A percentile compares a stretch with the other conserved stretches of the same genome.
Evolutionary conservation across 75 land plant genomes (phyloP).

Genomic region (Ceratopteris richardii): DNA sequence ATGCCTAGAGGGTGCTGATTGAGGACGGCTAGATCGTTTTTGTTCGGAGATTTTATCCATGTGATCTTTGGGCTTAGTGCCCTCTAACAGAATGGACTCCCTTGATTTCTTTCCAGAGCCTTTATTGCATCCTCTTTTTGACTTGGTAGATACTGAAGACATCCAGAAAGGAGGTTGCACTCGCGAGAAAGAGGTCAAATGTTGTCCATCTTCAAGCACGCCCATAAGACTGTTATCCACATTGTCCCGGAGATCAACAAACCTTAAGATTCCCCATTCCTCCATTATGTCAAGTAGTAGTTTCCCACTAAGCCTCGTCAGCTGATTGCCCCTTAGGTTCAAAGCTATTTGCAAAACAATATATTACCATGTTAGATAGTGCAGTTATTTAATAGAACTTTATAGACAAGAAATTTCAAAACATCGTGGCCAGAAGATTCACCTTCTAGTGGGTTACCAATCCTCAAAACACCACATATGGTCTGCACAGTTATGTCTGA

Average conservation of each 20-base stretch:
- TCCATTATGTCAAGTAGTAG: conserved; percentile 15
- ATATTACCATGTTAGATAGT: neutral
- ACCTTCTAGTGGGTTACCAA: conserved; percentile 22
- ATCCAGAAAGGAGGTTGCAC: conserved; percentile 2
- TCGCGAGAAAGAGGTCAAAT: conserved; percentile 16
- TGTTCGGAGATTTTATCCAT: neutral
- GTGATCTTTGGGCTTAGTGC: neutral
- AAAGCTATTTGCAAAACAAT: conserved; percentile 6
- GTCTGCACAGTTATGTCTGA: conserved; percentile 13
- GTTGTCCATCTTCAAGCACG: conserved; percentile 14
- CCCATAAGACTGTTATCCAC: conserved; percentile 6
- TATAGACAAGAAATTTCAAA: neutral
- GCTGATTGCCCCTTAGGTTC: conserved; percentile 21
- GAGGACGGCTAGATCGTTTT: neutral
- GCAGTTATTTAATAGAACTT: neutral
- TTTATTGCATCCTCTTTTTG: neutral
- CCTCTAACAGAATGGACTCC: neutral
- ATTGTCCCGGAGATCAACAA: conserved; percentile 24
- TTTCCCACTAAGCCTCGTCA: conserved; percentile 13
- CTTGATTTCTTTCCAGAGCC: neutral
- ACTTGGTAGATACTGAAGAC: neutral
- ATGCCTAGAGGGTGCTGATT: neutral
- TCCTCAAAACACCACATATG: conserved; percentile 19
- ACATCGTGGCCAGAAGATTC: neutral
- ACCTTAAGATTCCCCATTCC: conserved; percentile 12